Evolutionary conservation across 768 basidiomycete species (phyloP), one percentile per base, ranked within the genome.

Genomic region (Scleroderma citrinum): DNA sequence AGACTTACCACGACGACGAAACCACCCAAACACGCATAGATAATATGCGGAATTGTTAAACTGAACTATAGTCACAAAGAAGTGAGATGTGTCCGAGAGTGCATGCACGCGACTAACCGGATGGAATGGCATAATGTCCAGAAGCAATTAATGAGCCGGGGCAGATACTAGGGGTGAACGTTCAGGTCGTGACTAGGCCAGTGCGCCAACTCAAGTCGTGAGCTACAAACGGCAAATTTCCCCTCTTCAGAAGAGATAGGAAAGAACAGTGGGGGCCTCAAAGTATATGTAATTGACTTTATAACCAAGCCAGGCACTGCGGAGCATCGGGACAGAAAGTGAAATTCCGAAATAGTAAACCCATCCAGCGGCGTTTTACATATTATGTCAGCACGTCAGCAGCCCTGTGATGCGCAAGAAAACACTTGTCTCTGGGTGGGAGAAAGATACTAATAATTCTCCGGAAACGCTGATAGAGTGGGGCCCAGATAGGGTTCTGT

Each of bases 11-110:
- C 55, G 36, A 91, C 89, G 46, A 91, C 78, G 63, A 93, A 93
- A 21, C 80, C 86, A 17, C 89, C 88, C 12, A 92, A 72, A 56
- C 82, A 80, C 57, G 87, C 80, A 72, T 91, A 92, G 46, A 78
- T 74, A 56, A 93, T 75, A 67, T 92, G 90, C 24, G 85, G 78
- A 24, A 75, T 77, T 4, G 80, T 80, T 20, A 83, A 77, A 52
- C 77, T 78, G 49, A 61, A 49, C 56, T 59, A 32, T 35, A 32
- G 36, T 24, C 40, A 43, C 24, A 48, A 44, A 32, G 20, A 35
- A 42, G 45, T 42, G 16, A 14, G 40, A 14, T 37, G 12, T 23
- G 19, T 16, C 8, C 13, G 24, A 23, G 20, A 46, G 50, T 49
- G 21, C 37, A 8, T 45, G 34, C 21, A 32, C 20, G 44, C 44